Evolutionary conservation across 768 basidiomycete genomes (phyloP).

Genomic region (Megacollybia marginata): DNA sequence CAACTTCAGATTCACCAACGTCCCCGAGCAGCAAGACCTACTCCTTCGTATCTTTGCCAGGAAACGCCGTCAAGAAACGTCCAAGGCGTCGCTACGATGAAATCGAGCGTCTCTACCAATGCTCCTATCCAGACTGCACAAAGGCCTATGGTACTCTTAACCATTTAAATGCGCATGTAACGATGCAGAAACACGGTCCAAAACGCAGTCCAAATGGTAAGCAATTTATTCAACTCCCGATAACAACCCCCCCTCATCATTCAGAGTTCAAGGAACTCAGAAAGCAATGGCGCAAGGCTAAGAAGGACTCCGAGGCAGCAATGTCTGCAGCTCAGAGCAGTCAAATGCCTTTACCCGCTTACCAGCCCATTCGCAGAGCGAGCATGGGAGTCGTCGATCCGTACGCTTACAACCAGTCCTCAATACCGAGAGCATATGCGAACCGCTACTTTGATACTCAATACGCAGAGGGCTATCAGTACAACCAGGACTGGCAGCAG

Average conservation of each 20-base stretch:
- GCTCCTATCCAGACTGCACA: conserved; percentile 69
- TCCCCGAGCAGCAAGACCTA: conserved; percentile 59
- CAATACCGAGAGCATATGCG: no score
- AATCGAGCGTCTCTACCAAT: conserved; percentile 89
- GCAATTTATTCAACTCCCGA: conserved; percentile 20
- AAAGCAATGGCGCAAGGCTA: conserved; percentile 91
- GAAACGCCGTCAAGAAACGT: conserved; percentile 75
- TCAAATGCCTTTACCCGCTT: conserved; percentile 9
- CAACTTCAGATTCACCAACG: conserved; percentile 19
- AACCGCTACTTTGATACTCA: no score
- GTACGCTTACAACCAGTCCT: no score
- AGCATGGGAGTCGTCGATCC: no score
- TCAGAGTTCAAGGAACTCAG: conserved; percentile 97
- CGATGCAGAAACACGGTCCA: conserved; percentile 93
- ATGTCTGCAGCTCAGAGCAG: conserved; percentile 2
- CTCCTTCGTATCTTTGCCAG: conserved; percentile 75
- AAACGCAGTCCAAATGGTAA: conserved; percentile 88
- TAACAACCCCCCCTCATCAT: conserved; percentile 5
- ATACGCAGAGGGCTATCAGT: no score
- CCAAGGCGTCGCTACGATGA: conserved; percentile 88
- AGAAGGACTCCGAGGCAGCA: conserved; percentile 56
- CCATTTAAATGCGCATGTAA: conserved; percentile 95
- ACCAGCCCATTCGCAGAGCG: no score
- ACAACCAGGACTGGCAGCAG: no score
- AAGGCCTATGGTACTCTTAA: conserved; percentile 94